Evolutionary conservation across 2,329 filamentous ascomycete genomes (phyloP).

Genomic region (Septoria linicola): DNA sequence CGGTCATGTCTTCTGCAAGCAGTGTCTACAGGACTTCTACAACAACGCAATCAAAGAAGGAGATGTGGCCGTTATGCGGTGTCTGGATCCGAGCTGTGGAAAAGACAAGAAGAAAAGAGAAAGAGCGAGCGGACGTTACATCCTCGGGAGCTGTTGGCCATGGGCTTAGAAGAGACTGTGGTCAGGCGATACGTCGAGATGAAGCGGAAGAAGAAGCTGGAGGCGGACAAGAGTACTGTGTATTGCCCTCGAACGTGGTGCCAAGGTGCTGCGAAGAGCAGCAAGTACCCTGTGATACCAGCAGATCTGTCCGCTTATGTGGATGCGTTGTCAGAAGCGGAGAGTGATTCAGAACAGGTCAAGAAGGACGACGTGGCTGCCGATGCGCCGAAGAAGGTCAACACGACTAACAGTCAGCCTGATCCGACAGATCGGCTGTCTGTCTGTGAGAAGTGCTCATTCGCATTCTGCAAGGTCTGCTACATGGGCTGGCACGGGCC

Average conservation of each 20-base stretch:
- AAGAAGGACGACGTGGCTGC: slow-evolving; percentile 5
- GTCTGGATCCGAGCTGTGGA: slow-evolving; percentile 75
- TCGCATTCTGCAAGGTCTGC: slow-evolving; percentile 82
- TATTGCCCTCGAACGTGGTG: slow-evolving; percentile 94
- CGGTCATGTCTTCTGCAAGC: slow-evolving; percentile 83
- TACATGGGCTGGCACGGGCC: slow-evolving; percentile 90
- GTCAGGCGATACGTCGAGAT: slow-evolving; percentile 85
- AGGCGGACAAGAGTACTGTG: slow-evolving; percentile 85
- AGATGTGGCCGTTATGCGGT: slow-evolving; percentile 74
- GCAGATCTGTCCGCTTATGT: slow-evolving; percentile 44
- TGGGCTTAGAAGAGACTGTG: slow-evolving; percentile 57
- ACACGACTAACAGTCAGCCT: slow-evolving; percentile 26
- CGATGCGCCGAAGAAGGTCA: slow-evolving; percentile 18
- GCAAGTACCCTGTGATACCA: slow-evolving; percentile 49
- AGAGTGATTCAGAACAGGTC: slow-evolving; percentile 26
- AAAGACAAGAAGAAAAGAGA: slow-evolving; percentile 39
- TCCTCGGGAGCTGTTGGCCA: slow-evolving; percentile 71
- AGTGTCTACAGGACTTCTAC: slow-evolving; percentile 90
- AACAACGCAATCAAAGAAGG: slow-evolving; percentile 83
- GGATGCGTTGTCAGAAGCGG: slow-evolving; percentile 37
- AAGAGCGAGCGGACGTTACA: slow-evolving; percentile 69
- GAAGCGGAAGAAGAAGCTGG: slow-evolving; percentile 89
- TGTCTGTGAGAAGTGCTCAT: slow-evolving; percentile 83
- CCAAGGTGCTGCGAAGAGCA: slow-evolving; percentile 73
- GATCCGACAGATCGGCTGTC: slow-evolving; percentile 61